Evolutionary conservation across 2,329 filamentous ascomycete genomes (phyloP).

Genomic region (Trichoderma sp.): DNA sequence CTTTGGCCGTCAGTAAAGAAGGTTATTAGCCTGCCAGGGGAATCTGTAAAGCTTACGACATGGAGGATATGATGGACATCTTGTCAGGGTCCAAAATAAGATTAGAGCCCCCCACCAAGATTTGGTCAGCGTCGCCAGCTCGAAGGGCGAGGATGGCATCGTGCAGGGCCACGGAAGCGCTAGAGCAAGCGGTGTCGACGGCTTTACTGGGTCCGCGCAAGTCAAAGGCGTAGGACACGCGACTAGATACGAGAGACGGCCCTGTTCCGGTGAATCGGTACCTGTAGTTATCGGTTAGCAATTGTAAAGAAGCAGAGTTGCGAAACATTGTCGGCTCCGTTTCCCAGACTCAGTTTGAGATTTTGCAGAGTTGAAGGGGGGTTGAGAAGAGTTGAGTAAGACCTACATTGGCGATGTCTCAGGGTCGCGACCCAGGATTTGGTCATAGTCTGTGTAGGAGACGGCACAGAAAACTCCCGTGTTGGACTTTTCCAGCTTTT

Average conservation of each 20-base stretch:
- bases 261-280: conserved; percentile 28
- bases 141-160: conserved; percentile 32
- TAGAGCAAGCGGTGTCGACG: conserved; percentile 45
- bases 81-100: conserved; percentile 31
- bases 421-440: conserved; percentile 22
- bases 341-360: not conserved
- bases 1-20: conserved; percentile 2
- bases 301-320: not conserved
- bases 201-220: conserved; percentile 33
- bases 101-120: conserved; percentile 36
- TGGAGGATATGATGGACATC: conserved; percentile 29
- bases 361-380: not conserved
- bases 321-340: too few species aligned
- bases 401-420: conserved; percentile 26
- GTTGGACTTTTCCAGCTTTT: conserved; percentile 22
- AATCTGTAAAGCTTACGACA: conserved; percentile 20
- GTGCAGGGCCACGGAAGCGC: conserved; percentile 40
- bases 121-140: conserved; percentile 37
- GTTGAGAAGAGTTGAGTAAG: not conserved
- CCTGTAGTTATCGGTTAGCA: conserved; percentile 10
- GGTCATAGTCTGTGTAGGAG: conserved; percentile 25
- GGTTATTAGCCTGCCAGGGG: not conserved
- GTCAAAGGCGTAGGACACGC: conserved; percentile 28
- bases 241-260: conserved; percentile 21
- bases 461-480: conserved; percentile 28